A percentile compares a stretch with the other conserved stretches of the same genome.
phyloP scores from a whole-genome alignment of 129 eudicot species.

The sunflower (Helianthus annuus) region DNA sequence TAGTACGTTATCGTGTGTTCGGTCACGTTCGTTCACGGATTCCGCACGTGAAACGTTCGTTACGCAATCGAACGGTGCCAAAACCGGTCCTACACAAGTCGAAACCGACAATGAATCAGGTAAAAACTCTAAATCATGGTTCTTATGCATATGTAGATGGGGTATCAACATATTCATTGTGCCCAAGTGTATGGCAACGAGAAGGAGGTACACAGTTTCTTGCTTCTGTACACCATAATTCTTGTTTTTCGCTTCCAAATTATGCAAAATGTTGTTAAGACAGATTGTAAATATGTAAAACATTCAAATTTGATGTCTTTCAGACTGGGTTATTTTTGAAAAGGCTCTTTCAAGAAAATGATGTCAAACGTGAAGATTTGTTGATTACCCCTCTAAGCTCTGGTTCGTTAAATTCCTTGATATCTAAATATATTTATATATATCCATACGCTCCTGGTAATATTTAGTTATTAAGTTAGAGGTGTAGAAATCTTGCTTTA shows the following conservation, averaged over 20 bases:
- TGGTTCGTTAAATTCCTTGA: constrained; percentile 44
- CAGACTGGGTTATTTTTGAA: constrained; percentile 65
- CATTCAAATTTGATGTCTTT: neutral
- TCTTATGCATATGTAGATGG: constrained; percentile 49
- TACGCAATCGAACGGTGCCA: too few relatives aligned
- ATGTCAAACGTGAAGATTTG: constrained; percentile 78
- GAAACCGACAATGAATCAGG: too few relatives aligned
- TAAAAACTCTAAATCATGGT: constrained; percentile 10
- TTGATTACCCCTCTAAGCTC: constrained; percentile 84
- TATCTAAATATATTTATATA: too few relatives aligned
- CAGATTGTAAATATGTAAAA: neutral
- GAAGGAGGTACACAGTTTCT: constrained; percentile 53
- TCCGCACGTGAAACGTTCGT: too few relatives aligned
- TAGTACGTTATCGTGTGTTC: too few relatives aligned
- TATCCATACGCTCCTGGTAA: too few relatives aligned
- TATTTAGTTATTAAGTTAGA: too few relatives aligned
- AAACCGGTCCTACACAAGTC: too few relatives aligned
- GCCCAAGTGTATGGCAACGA: constrained; percentile 66
- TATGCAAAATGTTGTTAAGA: neutral
- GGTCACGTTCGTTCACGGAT: too few relatives aligned
- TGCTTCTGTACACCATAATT: neutral
- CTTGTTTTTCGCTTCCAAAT: neutral
- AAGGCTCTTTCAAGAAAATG: constrained; percentile 71
- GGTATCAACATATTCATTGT: constrained; percentile 85
- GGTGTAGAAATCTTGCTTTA: too few relatives aligned